Evolutionary conservation across 352 stramenopile species (phyloP).

Genomic region (Globisporangium acanthophoron): DNA sequence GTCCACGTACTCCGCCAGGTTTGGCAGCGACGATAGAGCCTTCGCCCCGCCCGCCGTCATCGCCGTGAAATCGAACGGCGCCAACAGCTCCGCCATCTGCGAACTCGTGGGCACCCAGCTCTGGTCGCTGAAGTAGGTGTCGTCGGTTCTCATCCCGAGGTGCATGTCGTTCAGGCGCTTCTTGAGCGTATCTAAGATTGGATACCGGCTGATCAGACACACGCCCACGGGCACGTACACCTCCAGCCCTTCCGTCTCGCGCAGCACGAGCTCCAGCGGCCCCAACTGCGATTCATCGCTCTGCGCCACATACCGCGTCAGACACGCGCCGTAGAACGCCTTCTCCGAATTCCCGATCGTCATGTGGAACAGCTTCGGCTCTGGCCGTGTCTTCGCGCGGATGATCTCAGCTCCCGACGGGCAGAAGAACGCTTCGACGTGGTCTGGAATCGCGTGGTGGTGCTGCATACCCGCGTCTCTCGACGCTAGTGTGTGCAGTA

Average conservation of each 20-base stretch:
- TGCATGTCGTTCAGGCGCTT: conserved; percentile 62
- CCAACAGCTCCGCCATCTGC: conserved; percentile 60
- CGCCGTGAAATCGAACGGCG: conserved; percentile 55
- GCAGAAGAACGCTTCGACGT: conserved; percentile 80
- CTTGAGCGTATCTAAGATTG: conserved; percentile 78
- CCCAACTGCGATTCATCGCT: conserved; percentile 60
- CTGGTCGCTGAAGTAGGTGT: conserved; percentile 40
- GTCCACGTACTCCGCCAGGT: conserved; percentile 56
- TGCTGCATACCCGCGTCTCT: conserved; percentile 61
- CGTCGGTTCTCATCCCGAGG: conserved; percentile 46
- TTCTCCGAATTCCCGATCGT: conserved; percentile 80
- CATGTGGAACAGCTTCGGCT: conserved; percentile 76
- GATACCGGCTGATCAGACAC: conserved; percentile 79
- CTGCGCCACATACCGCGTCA: conserved; percentile 75
- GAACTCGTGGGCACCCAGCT: conserved; percentile 49
- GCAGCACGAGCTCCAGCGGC: conserved; percentile 71
- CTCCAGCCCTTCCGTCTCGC: conserved; percentile 76
- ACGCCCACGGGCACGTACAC: conserved; percentile 71
- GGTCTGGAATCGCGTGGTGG: conserved; percentile 75
- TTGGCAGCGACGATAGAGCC: conserved; percentile 25
- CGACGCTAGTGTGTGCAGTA: conserved; percentile 64
- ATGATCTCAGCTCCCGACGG: conserved; percentile 55
- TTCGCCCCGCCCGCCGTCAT: conserved; percentile 20
- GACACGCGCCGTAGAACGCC: conserved; percentile 71
- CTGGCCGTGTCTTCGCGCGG: conserved; percentile 44